Evolutionary conservation across 352 stramenopile genomes (phyloP), one percentile per base, ranked within the genome.

Genomic region (Blastocystis sp.): DNA sequence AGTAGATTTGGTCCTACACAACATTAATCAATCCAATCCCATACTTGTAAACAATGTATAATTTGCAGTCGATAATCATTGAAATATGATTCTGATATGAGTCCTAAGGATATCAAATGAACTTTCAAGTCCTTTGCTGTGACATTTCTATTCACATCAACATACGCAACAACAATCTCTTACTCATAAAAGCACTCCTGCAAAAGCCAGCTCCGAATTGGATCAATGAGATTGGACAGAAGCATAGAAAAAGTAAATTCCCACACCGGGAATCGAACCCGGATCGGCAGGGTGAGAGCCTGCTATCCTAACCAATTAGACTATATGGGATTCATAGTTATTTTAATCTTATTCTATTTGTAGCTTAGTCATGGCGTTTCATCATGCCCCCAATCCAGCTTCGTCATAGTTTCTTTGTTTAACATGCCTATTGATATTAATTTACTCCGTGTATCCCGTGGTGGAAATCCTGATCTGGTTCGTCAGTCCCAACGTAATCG

Each of bases 381-480:
- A 61, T 61, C 27, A n/a, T 61, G 19, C 27, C 19, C 54, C 27
- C 54, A 61, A 61, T 32, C 54, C 3, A 61, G 19, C 54, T 61
- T 32, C 27, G 19, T 61, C 54, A 61, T 32, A 14, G 19, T n/a
- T n/a, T 32, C 54, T 32, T 12, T 61, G 19, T 7, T 61, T 32
- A 3, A 16, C 54, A 61, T 32, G 2, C 19, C 54, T 32, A 61
- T 61, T 61, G 54, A 32, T 61, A 61, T 32, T 14, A n/a, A 61
- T 12, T 12, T 32, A 16, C 54, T 61, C 54, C 54, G 92, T 69
- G 90, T 92, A 86, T 92, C 94, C 85, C 92, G 92, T 78, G 92
- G 92, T 85, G 92, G 92, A 88, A 91, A 94, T 90, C 91, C 92
- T n/a, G 92, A 93, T 73, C 88, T 92, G 71, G 91, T 95, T 81